Evolutionary conservation across 352 stramenopile species (phyloP).

Genomic region (Phytophthora idaei): DNA sequence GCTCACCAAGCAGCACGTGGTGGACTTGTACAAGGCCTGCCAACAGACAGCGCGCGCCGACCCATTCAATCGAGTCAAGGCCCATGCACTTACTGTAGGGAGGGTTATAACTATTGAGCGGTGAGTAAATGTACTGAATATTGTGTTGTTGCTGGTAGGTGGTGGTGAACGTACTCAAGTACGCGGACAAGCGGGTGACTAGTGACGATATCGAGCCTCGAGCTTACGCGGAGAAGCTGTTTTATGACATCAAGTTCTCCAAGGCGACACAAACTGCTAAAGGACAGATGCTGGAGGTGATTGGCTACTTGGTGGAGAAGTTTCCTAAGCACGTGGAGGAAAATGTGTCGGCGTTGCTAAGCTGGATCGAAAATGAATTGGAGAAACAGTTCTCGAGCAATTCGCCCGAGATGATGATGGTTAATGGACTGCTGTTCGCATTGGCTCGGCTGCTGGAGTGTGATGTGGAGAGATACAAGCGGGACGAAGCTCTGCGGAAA

Average conservation of each 20-base stretch:
- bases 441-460: constrained; percentile 61
- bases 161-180: constrained; percentile 64
- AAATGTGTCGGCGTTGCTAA: constrained; percentile 40
- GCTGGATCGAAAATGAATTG: constrained; percentile 73
- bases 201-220: constrained; percentile 58
- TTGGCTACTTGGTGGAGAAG: constrained; percentile 60
- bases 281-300: constrained; percentile 67
- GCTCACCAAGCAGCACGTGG: constrained; percentile 55
- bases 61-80: constrained; percentile 72
- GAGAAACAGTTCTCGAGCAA: constrained; percentile 78
- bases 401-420: constrained; percentile 73
- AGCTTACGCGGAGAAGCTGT: constrained; percentile 70
- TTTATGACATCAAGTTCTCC: constrained; percentile 78
- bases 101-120: background rate
- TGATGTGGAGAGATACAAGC: constrained; percentile 54
- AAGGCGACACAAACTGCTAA: constrained; percentile 76
- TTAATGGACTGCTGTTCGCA: constrained; percentile 70
- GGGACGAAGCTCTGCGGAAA: constrained; percentile 42
- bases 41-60: constrained; percentile 61
- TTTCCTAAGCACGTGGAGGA: constrained; percentile 49
- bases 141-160: constrained; percentile 36
- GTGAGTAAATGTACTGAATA: constrained; percentile 1
- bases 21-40: constrained; percentile 47
- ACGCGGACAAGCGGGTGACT: constrained; percentile 34
- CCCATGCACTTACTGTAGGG: constrained; percentile 39